Conservation (phyloP, 441 rosid genomes). For the Corymbia citriodora region DNA sequence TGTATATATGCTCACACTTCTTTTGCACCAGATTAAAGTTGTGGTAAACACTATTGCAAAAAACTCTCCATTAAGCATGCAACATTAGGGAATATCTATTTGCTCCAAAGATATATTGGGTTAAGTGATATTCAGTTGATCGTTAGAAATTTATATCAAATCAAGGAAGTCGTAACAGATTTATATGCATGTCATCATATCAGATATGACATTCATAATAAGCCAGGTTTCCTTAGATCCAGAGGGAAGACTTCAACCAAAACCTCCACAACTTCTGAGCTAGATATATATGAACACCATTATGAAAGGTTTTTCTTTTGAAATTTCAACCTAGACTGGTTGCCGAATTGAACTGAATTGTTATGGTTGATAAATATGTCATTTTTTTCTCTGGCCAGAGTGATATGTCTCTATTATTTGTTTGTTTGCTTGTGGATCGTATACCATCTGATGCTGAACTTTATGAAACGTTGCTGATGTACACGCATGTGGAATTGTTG, state of each 20-base stretch:
- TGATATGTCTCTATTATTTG: background rate
- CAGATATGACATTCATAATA: background rate
- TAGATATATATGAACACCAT: too few species aligned
- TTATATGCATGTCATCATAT: background rate
- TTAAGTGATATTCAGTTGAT: too few species aligned
- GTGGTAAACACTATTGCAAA: too few species aligned
- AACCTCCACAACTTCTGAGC: background rate
- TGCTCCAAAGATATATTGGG: too few species aligned
- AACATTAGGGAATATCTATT: too few species aligned
- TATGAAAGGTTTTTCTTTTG: too few species aligned
- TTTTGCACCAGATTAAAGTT: too few species aligned
- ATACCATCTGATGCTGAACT: background rate
- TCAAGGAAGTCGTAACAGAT: background rate
- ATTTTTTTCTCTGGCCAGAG: background rate
- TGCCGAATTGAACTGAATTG: background rate
- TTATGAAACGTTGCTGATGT: background rate
- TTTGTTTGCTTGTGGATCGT: background rate
- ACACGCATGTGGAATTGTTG: background rate
- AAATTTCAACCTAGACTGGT: accelerated
- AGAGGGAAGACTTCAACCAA: background rate
- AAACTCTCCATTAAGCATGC: too few species aligned
- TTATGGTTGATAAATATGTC: background rate
- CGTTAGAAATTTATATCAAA: too few species aligned
- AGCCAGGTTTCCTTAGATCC: background rate
- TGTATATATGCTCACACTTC: too few species aligned